Conservation (phyloP, 495 filamentous ascomycete genomes). For the Margaritispora aquatica region DNA sequence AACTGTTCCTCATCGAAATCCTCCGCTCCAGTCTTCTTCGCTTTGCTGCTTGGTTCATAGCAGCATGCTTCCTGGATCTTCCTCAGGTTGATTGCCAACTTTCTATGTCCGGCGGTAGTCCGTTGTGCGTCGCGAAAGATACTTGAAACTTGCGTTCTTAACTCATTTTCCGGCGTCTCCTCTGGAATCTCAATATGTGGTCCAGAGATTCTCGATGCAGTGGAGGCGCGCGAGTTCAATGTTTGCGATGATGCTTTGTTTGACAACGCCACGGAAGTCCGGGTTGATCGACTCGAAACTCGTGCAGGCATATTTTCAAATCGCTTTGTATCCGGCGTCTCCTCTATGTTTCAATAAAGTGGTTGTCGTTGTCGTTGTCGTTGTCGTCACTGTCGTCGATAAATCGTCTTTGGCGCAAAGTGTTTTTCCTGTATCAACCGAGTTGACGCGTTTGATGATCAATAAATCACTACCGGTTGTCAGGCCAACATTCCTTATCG, state of each 20-base stretch:
- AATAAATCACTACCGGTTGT: not conserved
- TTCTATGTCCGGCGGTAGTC: constrained; percentile 81
- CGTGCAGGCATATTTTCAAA: constrained; percentile 49
- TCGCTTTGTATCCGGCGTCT: not conserved
- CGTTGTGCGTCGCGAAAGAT: constrained; percentile 86
- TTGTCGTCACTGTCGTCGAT: not conserved
- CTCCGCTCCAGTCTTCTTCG: constrained; percentile 39
- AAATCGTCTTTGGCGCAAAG: not conserved
- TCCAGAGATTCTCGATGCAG: constrained; percentile 30
- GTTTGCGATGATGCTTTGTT: constrained; percentile 53
- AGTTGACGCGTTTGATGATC: not conserved
- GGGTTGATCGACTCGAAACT: constrained; percentile 41
- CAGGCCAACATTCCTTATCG: not conserved
- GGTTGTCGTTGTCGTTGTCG: not conserved
- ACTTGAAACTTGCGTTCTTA: constrained; percentile 69
- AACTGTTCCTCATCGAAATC: constrained; percentile 80
- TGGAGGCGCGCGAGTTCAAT: constrained; percentile 41
- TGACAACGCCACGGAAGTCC: constrained; percentile 44
- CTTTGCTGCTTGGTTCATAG: constrained; percentile 56
- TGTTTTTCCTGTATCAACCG: not conserved
- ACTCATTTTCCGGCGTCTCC: constrained; percentile 61
- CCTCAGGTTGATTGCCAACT: constrained; percentile 76
- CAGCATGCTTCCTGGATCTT: constrained; percentile 87
- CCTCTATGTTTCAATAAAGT: no score
- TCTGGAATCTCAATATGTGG: constrained; percentile 65